phyloP scores from a whole-genome alignment of 805 yeast genomes.

The Ogataea parapolymorpha region DNA sequence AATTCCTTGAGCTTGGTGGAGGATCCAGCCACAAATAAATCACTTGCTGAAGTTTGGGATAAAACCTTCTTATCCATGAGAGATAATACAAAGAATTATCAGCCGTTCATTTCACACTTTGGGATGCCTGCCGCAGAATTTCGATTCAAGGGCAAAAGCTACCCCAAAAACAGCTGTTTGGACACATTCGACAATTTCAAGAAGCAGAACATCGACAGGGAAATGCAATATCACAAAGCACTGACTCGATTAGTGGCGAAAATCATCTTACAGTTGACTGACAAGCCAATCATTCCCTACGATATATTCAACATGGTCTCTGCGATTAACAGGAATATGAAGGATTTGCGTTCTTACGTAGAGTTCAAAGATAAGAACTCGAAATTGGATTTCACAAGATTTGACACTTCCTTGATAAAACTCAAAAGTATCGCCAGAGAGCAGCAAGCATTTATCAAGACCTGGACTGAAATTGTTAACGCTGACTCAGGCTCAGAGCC shows the following conservation, averaged over 20 bases:
- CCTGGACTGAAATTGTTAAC: slow-evolving; percentile 59
- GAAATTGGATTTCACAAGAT: slow-evolving; percentile 26
- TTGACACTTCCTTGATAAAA: slow-evolving; percentile 30
- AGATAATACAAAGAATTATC: slow-evolving; percentile 53
- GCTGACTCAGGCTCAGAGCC: slow-evolving; percentile 67
- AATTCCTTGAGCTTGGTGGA: slow-evolving; percentile 36
- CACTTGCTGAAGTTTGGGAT: slow-evolving; percentile 24
- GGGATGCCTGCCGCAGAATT: slow-evolving; percentile 73
- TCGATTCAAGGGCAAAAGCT: slow-evolving; percentile 37
- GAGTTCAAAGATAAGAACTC: slow-evolving; percentile 9
- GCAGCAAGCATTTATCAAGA: slow-evolving; percentile 51
- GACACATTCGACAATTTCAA: slow-evolving; percentile 61
- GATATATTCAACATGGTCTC: slow-evolving; percentile 47
- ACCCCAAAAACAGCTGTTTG: slow-evolving; percentile 54
- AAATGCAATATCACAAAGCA: slow-evolving; percentile 51
- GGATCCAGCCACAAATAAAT: slow-evolving; percentile 24
- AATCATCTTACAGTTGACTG: slow-evolving; percentile 57
- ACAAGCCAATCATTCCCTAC: slow-evolving; percentile 74
- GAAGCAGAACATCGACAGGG: slow-evolving; percentile 48
- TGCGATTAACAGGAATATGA: slow-evolving; percentile 40
- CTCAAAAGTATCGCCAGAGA: slow-evolving; percentile 45
- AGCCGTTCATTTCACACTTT: slow-evolving; percentile 59
- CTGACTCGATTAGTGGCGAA: slow-evolving; percentile 55
- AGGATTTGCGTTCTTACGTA: slow-evolving; percentile 45
- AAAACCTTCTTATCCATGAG: slow-evolving; percentile 14